A percentile compares a stretch with the other conserved stretches of the same genome.
These are phyloP conservation scores for Penicillium turbatum DNA, from an alignment of 495 filamentous ascomycete genomes.

Conservation along the genomic window DNA sequence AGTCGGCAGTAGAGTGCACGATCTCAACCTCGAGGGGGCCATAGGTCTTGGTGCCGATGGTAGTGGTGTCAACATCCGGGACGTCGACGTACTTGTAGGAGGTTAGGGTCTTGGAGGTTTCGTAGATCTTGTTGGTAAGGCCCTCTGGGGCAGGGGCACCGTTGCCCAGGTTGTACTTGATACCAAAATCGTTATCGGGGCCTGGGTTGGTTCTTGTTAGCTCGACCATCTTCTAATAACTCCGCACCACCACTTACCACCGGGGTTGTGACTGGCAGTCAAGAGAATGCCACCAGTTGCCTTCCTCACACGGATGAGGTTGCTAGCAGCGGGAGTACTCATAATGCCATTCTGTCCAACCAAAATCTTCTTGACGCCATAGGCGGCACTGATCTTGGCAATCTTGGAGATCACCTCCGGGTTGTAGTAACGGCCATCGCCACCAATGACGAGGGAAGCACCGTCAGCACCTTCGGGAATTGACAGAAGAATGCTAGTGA, in stretches of 20 bases:
- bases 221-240: background rate
- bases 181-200: conserved; percentile 90
- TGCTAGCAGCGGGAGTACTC: conserved; percentile 91
- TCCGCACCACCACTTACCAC: conserved; percentile 58
- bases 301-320: conserved; percentile 87
- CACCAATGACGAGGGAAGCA: conserved; percentile 91
- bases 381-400: conserved; percentile 93
- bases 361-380: conserved; percentile 97
- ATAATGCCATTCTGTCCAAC: conserved; percentile 95
- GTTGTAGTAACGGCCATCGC: conserved; percentile 97
- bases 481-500: conserved; percentile 87
- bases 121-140: conserved; percentile 96
- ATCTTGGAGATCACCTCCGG: conserved; percentile 93
- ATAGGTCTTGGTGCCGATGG: conserved; percentile 77
- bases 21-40: conserved; percentile 89
- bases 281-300: conserved; percentile 95
- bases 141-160: conserved; percentile 92
- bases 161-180: conserved; percentile 98
- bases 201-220: conserved; percentile 47
- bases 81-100: conserved; percentile 91
- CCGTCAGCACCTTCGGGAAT: conserved; percentile 91
- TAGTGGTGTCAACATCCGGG: conserved; percentile 77
- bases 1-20: conserved; percentile 86
- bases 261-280: conserved; percentile 97
- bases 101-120: conserved; percentile 77